Percentiles rank a stretch among this genome's conserved stretches.
These are phyloP conservation scores for Zoysia pacifica DNA, from an alignment of 176 grass and related monocot genomes.

Conservation along the genomic window DNA sequence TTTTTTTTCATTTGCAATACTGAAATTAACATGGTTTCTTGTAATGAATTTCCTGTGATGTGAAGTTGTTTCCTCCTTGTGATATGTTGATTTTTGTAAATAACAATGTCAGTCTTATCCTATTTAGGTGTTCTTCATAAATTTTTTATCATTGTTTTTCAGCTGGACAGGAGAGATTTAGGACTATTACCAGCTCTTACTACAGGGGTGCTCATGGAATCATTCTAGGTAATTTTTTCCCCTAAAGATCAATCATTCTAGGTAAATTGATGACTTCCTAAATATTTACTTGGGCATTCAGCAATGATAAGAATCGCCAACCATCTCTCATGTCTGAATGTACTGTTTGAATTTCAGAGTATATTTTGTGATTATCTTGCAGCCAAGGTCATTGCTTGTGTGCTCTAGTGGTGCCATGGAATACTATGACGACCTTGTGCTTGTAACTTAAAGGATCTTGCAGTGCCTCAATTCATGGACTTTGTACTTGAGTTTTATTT, in stretches of 20 bases:
- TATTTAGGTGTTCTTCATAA: background rate
- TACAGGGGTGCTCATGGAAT: slow-evolving; percentile 96
- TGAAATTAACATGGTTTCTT: background rate
- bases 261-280: slow-evolving; percentile 35
- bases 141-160: slow-evolving; percentile 37
- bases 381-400: background rate
- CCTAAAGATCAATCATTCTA: too few species aligned
- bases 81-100: background rate
- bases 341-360: background rate
- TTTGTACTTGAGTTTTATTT: background rate
- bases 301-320: slow-evolving; percentile 4
- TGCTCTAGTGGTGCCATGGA: background rate
- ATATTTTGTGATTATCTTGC: background rate
- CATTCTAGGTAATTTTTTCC: slow-evolving; percentile 56
- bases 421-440: slow-evolving; percentile 3
- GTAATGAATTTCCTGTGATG: background rate
- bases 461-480: background rate
- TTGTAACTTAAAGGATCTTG: background rate
- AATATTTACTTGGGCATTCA: background rate
- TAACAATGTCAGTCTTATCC: background rate
- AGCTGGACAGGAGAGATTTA: slow-evolving; percentile 98
- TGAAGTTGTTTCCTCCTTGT: background rate
- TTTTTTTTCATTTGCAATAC: background rate
- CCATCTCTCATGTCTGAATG: background rate
- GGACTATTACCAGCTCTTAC: slow-evolving; percentile 93